Percentiles rank a stretch among this genome's conserved stretches.
phyloP scores from a whole-genome alignment of 108 stramenopile species.

The Nitzschia inconspicua region DNA sequence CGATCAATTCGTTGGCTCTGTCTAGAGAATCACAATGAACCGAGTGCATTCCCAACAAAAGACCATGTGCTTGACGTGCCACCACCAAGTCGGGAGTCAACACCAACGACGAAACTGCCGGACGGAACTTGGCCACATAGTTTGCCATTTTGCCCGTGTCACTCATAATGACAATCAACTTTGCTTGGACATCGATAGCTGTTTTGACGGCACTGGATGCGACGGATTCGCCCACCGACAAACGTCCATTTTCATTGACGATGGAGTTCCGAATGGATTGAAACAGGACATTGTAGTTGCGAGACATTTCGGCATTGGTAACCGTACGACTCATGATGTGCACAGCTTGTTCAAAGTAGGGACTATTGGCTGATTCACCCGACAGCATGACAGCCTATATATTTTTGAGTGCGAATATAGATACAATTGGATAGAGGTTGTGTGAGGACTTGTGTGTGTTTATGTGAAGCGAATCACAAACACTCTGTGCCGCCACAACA shows the following conservation, averaged over 20 bases:
- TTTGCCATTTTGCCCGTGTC: conserved; percentile 86
- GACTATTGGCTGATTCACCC: conserved; percentile 96
- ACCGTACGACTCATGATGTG: conserved; percentile 92
- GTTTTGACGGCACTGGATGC: conserved; percentile 94
- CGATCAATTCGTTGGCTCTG: conserved; percentile 66
- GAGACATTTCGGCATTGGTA: conserved; percentile 74
- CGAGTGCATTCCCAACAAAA: conserved; percentile 40
- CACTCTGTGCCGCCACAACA: too few species aligned
- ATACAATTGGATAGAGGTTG: too few species aligned
- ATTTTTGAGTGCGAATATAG: too few species aligned
- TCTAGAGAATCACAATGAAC: conserved; percentile 29
- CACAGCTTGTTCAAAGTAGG: conserved; percentile 79
- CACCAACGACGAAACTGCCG: conserved; percentile 79
- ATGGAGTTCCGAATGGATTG: conserved; percentile 72
- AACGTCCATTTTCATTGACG: conserved; percentile 38
- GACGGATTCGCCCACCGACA: conserved; percentile 75
- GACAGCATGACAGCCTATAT: conserved; percentile 95
- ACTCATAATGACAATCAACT: conserved; percentile 81
- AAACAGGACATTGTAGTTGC: conserved; percentile 61
- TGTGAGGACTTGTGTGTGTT: too few species aligned
- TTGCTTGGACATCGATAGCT: conserved; percentile 83
- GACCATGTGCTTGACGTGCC: conserved; percentile 59
- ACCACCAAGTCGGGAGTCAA: conserved; percentile 46
- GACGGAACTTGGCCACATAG: conserved; percentile 79
- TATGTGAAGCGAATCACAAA: too few species aligned